Evolutionary conservation across 2,329 filamentous ascomycete species (phyloP), one percentile per base, ranked within the genome.

Genomic region (Emergomyces pasteurianus): DNA sequence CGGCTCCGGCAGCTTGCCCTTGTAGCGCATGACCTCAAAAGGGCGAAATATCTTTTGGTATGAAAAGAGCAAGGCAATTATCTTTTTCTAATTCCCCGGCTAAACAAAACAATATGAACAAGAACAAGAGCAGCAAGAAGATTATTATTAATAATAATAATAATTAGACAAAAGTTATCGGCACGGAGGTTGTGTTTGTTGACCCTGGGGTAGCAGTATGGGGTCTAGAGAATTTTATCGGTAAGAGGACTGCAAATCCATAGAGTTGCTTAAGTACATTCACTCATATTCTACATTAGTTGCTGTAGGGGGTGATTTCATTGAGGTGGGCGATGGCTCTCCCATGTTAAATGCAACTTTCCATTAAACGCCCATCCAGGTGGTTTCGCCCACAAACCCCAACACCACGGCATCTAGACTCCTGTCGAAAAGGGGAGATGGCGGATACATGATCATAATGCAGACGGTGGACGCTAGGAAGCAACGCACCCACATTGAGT

Each of bases 371-470:
- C 21, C 2, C 23, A 26, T 26, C 6, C 38, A 63, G 61, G 69
- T 76, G 36, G 73, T 76, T 47, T 72, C 76, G 1, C 76, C 77
- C 1, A 68, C 72, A 59, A 66, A 68, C 43, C 58, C 67, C 1
- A 65, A 69, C n/a, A 77, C 76, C 0, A 75, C 76, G 0, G 77
- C 74, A 1, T 73, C 74, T 8, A 68, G 76, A 38, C 64, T 78
- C 4, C 73, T 79, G 18, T 59, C 71, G 1, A 78, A 77, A 65
- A 70, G 72, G 36, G 75, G 75, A 10, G 74, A 78, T 60, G 75
- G 77, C 8, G 77, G 77, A 3, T 79, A 79, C 64, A 79, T 79
- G 76, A 72, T 78, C 60, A 78, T 78, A 58, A 79, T 79, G 77
- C 77, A 79, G 63, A 78, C 73, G 1, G 64, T 67, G 10, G 72